A percentile compares a stretch with the other conserved stretches of the same genome.
phyloP scores from a whole-genome alignment of 2,329 filamentous ascomycete genomes.

The Ceratocystis papillata region DNA sequence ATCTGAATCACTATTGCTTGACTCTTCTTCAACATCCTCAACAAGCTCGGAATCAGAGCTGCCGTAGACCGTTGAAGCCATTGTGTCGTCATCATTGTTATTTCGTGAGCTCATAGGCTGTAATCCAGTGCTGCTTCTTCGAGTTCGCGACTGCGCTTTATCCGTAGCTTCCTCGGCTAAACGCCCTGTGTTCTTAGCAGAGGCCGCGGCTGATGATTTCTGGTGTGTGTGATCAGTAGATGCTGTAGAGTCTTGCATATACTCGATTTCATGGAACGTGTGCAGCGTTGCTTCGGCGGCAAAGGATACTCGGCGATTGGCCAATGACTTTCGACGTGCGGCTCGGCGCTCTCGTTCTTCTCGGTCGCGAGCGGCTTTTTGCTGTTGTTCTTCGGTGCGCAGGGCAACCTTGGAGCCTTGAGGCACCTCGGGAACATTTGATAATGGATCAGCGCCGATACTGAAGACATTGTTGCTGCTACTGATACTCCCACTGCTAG shows the following conservation, averaged over 20 bases:
- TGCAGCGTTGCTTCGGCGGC: conserved; percentile 94
- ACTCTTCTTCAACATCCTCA: conserved; percentile 45
- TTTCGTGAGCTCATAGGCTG: conserved; percentile 50
- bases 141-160: conserved; percentile 28
- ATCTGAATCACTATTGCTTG: conserved; percentile 43
- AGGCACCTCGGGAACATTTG: conserved; percentile 27
- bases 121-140: conserved; percentile 51
- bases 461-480: conserved; percentile 16
- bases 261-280: conserved; percentile 91
- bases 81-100: conserved; percentile 53
- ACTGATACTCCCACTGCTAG: neutral
- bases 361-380: conserved; percentile 56
- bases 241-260: conserved; percentile 74
- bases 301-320: conserved; percentile 89
- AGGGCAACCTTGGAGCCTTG: conserved; percentile 46
- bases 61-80: conserved; percentile 71
- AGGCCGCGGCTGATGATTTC: conserved; percentile 27
- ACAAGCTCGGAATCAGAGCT: conserved; percentile 42
- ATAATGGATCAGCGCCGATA: conserved; percentile 20
- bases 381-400: conserved; percentile 59
- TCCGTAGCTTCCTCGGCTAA: conserved; percentile 32
- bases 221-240: conserved; percentile 66
- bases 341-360: conserved; percentile 69
- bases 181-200: neutral
- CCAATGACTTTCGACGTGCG: conserved; percentile 81